These are phyloP conservation scores for Starmera stellimalicola DNA, from an alignment of 1,139 yeast species.

Conservation along the genomic window DNA sequence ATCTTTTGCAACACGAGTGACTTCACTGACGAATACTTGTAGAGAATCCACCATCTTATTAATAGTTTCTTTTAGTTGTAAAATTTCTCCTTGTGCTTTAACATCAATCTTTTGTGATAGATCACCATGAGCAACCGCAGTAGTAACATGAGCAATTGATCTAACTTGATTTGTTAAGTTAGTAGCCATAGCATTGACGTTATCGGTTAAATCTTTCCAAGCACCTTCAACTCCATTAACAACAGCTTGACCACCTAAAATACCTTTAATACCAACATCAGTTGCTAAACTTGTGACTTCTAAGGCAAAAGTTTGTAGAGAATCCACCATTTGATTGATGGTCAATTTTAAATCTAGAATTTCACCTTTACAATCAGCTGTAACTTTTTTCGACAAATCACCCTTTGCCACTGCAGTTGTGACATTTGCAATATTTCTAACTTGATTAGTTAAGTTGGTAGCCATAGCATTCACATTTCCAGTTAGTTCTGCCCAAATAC, in stretches of 20 bases:
- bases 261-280: conserved; percentile 84
- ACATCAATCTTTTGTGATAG: conserved; percentile 71
- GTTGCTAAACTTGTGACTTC: conserved; percentile 85
- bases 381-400: conserved; percentile 79
- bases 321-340: conserved; percentile 90
- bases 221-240: conserved; percentile 81
- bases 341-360: conserved; percentile 87
- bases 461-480: conserved; percentile 91
- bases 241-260: conserved; percentile 81
- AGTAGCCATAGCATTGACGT: conserved; percentile 85
- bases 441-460: conserved; percentile 80
- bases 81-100: conserved; percentile 79
- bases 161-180: conserved; percentile 82
- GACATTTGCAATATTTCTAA: conserved; percentile 84
- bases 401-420: conserved; percentile 93
- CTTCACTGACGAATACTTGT: conserved; percentile 80
- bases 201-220: conserved; percentile 84
- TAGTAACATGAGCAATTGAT: conserved; percentile 81
- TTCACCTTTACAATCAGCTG: conserved; percentile 88
- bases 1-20: conserved; percentile 81
- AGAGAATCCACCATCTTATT: conserved; percentile 84
- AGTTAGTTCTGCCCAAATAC: conserved; percentile 87
- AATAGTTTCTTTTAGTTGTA: conserved; percentile 70
- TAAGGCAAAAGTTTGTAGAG: conserved; percentile 76
- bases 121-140: conserved; percentile 86